Base-by-base conservation (phyloP, 352 stramenopile species). In the Phytopythium delawarense region DNA sequence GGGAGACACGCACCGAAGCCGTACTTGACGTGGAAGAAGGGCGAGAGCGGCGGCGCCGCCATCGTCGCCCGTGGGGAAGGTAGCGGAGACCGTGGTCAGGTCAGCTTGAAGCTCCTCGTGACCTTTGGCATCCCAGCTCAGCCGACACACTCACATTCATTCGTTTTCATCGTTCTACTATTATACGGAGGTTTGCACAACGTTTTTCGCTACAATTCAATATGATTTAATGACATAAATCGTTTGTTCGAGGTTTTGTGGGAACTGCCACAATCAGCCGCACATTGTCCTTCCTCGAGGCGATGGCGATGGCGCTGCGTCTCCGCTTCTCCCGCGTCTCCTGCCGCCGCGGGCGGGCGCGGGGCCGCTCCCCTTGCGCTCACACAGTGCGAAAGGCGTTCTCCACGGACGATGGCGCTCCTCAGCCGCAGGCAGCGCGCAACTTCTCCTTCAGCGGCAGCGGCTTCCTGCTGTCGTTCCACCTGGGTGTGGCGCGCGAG, bases 21-120 rank as follows among this genome's bases (percentile, higher is more conserved):
- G 79, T 91, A 91, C 67, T 89, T 91, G 58, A 90, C 75, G 77
- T 76, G 91, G 72, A 91, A 78, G 67, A 93, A 88, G 12, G 70
- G 64, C 25, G 67, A 66, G 42, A 52, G 49, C 15, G 21, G 8
- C 40, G 28, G 39, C 42, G 42, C 13, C 11, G 21, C 55, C 37
- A 45, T 42, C 7, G 8, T 30, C n/a, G 7, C 6, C 34, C 12
- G 35, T 6, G 12, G 6, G 8, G 35, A 32, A 40, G 35, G 12
- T 6, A 40, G 35, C 35, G 35, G 35, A 15, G 35, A 40, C 35
- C 35, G 35, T 40, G 9, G 12, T 4, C 6, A 2, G 35, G 35
- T 40, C 35, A 40, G 51, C 25, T 58, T 57, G 50, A 57, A 57
- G 32, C 18, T 44, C 30, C 3, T 32, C 12, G 23, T 28, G 46